phyloP scores from a whole-genome alignment of 768 basidiomycete species.

The Rubroboletus pulcherrimus region DNA sequence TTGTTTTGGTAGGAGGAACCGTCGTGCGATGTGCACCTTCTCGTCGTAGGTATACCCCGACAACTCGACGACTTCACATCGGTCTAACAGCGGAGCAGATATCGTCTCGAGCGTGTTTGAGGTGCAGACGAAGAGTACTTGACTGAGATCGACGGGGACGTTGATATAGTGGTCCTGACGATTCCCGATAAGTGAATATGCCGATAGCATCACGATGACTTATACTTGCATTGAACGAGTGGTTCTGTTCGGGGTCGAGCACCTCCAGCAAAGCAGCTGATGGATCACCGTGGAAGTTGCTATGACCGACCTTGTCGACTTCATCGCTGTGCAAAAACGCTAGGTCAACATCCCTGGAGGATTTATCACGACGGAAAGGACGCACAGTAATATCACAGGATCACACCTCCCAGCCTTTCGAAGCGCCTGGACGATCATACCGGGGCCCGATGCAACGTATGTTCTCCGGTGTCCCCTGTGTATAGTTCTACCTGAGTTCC shows the following conservation, averaged over 20 bases:
- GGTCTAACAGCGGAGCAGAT: constrained; percentile 80
- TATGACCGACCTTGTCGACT: constrained; percentile 86
- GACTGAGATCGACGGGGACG: constrained; percentile 82
- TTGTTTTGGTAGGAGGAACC: constrained; percentile 89
- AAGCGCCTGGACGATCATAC: constrained; percentile 81
- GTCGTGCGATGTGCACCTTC: constrained; percentile 84
- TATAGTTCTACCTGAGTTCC: constrained; percentile 1
- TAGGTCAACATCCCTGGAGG: not conserved
- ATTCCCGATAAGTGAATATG: not conserved
- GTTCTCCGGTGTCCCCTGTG: constrained; percentile 66
- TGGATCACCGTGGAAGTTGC: constrained; percentile 90
- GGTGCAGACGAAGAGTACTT: constrained; percentile 89
- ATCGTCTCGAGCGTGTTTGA: constrained; percentile 90
- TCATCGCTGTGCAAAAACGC: constrained; percentile 52
- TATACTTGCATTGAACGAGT: constrained; percentile 63
- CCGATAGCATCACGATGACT: not conserved
- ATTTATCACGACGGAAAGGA: not conserved
- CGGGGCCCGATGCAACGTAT: constrained; percentile 88
- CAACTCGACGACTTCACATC: constrained; percentile 84
- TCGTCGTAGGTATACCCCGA: constrained; percentile 87
- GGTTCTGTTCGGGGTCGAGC: constrained; percentile 91
- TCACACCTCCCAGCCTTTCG: constrained; percentile 79
- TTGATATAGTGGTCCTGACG: constrained; percentile 87
- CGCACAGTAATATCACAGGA: constrained; percentile 69
- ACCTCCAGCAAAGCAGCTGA: constrained; percentile 88